Evolutionary conservation across 2,329 filamentous ascomycete genomes (phyloP).

Genomic region (Sporothrix globosa): DNA sequence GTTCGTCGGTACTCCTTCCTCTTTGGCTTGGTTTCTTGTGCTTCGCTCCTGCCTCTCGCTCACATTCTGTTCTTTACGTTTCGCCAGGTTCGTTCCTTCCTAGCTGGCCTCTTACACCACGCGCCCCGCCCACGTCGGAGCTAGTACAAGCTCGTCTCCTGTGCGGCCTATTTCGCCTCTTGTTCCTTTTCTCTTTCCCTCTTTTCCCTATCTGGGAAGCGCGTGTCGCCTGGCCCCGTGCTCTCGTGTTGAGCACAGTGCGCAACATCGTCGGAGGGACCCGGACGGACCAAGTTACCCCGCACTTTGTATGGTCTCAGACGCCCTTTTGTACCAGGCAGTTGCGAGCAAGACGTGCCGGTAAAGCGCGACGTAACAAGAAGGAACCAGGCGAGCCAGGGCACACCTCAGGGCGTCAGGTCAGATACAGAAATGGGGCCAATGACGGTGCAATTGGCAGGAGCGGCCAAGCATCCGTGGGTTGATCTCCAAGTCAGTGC

Average conservation of each 20-base stretch:
- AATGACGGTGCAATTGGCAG: not conserved
- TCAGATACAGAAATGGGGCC: not conserved
- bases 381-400: not conserved
- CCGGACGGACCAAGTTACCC: slow-evolving; percentile 25
- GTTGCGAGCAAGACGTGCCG: slow-evolving; percentile 15
- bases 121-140: slow-evolving; percentile 18
- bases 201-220: not conserved
- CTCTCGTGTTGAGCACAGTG: slow-evolving; percentile 29
- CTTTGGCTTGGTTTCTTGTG: slow-evolving; percentile 16
- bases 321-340: not conserved
- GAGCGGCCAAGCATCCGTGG: not conserved
- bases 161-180: not conserved
- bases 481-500: not conserved
- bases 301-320: slow-evolving; percentile 20
- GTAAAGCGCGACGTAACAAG: slow-evolving; percentile 10
- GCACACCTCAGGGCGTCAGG: not conserved
- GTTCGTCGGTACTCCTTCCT: slow-evolving; percentile 10
- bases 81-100: not conserved
- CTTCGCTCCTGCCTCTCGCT: slow-evolving; percentile 14
- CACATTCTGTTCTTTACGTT: not conserved
- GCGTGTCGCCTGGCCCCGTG: slow-evolving; percentile 31
- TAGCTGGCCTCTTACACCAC: slow-evolving; percentile 23
- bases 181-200: not conserved
- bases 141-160: not conserved
- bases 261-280: slow-evolving; percentile 13